Percentiles rank a stretch among this genome's conserved stretches.
phyloP scores from a whole-genome alignment of 345 rosid species.

The Brassica rapa region DNA sequence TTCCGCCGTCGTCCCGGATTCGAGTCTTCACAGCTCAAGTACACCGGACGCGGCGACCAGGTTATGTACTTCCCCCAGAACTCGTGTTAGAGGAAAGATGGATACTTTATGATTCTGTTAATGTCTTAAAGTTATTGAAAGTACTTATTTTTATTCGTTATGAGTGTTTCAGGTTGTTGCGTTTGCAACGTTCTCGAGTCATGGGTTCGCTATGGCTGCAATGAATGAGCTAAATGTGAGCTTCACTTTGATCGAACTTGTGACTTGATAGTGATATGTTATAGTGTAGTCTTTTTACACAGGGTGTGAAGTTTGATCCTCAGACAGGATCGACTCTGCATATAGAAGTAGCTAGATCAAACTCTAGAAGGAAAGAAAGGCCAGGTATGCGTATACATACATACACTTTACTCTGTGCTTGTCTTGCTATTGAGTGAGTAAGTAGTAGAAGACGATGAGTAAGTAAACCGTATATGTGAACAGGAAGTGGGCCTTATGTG shows the following conservation, averaged over 20 bases:
- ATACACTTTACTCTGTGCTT: not conserved
- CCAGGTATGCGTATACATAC: slow-evolving; percentile 49
- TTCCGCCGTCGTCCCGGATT: slow-evolving; percentile 79
- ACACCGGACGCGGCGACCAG: slow-evolving; percentile 93
- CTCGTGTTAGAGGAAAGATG: not conserved
- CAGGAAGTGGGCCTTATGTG: slow-evolving; percentile 78
- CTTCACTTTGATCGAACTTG: slow-evolving; percentile 11
- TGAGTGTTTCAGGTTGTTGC: slow-evolving; percentile 70
- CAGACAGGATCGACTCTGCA: slow-evolving; percentile 71
- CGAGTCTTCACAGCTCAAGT: slow-evolving; percentile 84
- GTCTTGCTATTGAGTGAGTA: slow-evolving; percentile 13
- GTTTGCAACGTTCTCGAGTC: slow-evolving; percentile 79
- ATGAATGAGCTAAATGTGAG: slow-evolving; percentile 75
- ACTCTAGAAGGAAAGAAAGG: slow-evolving; percentile 73
- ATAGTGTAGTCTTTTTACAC: not conserved
- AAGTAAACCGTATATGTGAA: not conserved
- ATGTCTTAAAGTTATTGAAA: not conserved
- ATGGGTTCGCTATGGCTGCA: slow-evolving; percentile 69
- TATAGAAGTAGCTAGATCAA: slow-evolving; percentile 85
- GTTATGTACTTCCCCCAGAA: slow-evolving; percentile 28
- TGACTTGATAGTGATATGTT: not conserved
- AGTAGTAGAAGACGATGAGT: not conserved
- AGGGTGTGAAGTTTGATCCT: slow-evolving; percentile 91
- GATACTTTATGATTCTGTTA: not conserved
- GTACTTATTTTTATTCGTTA: not conserved